These are phyloP conservation scores for Globisporangium lucens DNA, from an alignment of 352 stramenopile genomes.

Conservation along the genomic window DNA sequence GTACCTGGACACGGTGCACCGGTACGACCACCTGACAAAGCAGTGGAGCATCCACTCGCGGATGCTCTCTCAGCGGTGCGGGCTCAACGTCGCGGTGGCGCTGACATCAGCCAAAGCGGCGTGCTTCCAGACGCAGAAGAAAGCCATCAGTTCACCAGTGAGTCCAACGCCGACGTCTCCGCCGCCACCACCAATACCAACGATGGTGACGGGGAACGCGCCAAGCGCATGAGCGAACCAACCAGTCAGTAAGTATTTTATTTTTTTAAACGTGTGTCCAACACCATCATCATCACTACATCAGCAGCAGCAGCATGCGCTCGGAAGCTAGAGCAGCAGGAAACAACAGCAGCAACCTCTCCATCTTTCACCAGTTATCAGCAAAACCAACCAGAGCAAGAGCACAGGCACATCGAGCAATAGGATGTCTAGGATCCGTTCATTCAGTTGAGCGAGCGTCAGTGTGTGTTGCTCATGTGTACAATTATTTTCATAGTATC, in stretches of 20 bases:
- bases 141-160: background rate
- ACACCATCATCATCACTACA: background rate
- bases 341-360: background rate
- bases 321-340: constrained; percentile 5
- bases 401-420: background rate
- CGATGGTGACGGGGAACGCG: background rate
- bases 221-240: constrained; percentile 4
- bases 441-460: background rate
- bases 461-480: background rate
- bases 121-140: constrained; percentile 33
- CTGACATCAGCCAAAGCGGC: constrained; percentile 30
- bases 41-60: constrained; percentile 57
- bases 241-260: constrained; percentile 1
- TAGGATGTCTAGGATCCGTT: background rate
- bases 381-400: background rate
- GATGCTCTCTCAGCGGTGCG: constrained; percentile 60
- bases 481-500: constrained; percentile 5
- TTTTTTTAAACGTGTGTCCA: constrained; percentile 9
- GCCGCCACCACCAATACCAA: constrained; percentile 5
- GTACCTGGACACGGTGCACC: constrained; percentile 63
- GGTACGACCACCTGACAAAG: constrained; percentile 61
- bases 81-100: constrained; percentile 57
- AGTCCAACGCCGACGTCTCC: background rate
- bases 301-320: background rate
- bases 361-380: constrained; percentile 1